Conservation (phyloP, 345 rosid genomes). For the Citropsis articulata region DNA sequence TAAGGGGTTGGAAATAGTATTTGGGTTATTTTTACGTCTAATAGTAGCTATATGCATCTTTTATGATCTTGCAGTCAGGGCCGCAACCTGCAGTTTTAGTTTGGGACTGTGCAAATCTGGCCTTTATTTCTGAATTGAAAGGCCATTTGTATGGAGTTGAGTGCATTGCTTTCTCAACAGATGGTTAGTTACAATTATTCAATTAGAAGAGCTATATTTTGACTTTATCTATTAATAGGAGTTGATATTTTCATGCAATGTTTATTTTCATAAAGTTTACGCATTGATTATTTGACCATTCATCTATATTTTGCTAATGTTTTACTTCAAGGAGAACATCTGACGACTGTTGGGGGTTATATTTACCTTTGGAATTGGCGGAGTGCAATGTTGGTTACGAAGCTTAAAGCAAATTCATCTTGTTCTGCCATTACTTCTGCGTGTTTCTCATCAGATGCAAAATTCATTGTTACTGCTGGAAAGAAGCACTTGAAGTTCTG, state of each 20-base stretch:
- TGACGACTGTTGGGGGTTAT: conserved; percentile 78
- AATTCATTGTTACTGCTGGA: conserved; percentile 71
- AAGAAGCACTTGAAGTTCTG: conserved; percentile 75
- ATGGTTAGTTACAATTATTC: conserved; percentile 45
- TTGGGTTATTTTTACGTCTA: not conserved
- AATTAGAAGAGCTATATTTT: not conserved
- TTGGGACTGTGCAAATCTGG: conserved; percentile 54
- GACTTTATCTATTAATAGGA: not conserved
- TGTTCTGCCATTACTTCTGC: conserved; percentile 57
- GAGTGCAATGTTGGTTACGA: conserved; percentile 48
- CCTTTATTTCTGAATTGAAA: conserved; percentile 62
- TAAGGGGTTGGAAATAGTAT: not conserved
- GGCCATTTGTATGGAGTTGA: conserved; percentile 74
- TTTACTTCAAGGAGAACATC: conserved; percentile 53
- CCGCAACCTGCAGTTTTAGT: conserved; percentile 75
- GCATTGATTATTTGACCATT: not conserved
- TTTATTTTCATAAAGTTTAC: not conserved
- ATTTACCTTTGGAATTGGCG: conserved; percentile 84
- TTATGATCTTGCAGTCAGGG: conserved; percentile 52
- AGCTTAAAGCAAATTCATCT: conserved; percentile 68
- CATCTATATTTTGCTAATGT: not conserved
- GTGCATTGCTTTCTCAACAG: conserved; percentile 77
- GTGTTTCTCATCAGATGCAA: conserved; percentile 61
- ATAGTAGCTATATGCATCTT: conserved; percentile 12
- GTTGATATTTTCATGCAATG: too few relatives aligned